These are phyloP conservation scores for Spinellus fusiger DNA, from an alignment of 192 early-diverging fungal genomes.

Conservation along the genomic window DNA sequence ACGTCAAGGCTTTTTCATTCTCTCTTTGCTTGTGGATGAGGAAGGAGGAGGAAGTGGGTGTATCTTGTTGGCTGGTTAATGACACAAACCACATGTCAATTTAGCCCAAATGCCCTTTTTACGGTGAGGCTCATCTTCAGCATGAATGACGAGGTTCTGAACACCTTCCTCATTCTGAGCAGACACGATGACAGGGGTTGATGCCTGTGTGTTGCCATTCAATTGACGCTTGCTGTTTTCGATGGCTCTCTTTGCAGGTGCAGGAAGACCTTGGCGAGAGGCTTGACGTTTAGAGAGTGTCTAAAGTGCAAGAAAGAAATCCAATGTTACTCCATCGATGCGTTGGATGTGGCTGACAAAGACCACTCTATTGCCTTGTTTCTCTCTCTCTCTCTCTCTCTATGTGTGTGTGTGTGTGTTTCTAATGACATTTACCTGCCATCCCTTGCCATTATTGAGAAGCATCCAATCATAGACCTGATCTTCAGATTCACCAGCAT, in stretches of 20 bases:
- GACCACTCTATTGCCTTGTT: no score
- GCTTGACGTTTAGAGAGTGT: conserved; percentile 23
- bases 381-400: no score
- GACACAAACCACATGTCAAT: conserved; percentile 19
- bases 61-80: background rate
- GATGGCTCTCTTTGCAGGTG: conserved; percentile 9
- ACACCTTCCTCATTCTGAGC: background rate
- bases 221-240: conserved; percentile 13
- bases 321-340: background rate
- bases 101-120: conserved; percentile 2
- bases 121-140: conserved; percentile 1
- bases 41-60: background rate
- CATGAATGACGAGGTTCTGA: no score
- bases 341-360: no score
- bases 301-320: background rate
- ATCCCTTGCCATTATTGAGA: conserved; percentile 51
- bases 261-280: conserved; percentile 14
- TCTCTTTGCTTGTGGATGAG: no score
- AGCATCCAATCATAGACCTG: conserved; percentile 93
- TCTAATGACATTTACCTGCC: conserved; percentile 28
- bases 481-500: conserved; percentile 75
- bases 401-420: background rate
- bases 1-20: no score
- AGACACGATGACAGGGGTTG: background rate
- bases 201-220: background rate